phyloP scores from a whole-genome alignment of 768 basidiomycete genomes.

The Boletus sp. region DNA sequence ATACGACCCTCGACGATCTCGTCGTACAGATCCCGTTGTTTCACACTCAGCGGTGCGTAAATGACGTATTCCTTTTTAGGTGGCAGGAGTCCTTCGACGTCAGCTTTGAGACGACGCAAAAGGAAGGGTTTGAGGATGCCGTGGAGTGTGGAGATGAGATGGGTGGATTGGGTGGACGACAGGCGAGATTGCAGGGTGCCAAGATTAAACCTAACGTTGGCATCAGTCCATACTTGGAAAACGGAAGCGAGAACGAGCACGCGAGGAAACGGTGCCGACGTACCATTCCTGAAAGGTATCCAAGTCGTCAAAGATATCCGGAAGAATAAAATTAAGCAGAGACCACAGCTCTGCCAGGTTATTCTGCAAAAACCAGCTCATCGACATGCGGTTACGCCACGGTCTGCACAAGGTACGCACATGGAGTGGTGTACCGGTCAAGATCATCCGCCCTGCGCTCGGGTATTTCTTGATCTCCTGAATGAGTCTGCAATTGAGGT shows the following conservation, averaged over 20 bases:
- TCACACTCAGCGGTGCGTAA: constrained; percentile 80
- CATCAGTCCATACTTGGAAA: constrained; percentile 2
- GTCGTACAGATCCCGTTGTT: constrained; percentile 85
- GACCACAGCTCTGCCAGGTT: constrained; percentile 95
- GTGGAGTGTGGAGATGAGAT: constrained; percentile 77
- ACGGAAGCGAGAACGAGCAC: neutral
- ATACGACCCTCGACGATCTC: constrained; percentile 70
- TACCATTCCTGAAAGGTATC: constrained; percentile 90
- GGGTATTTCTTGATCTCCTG: constrained; percentile 84
- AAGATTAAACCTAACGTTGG: constrained; percentile 59
- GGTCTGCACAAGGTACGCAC: constrained; percentile 40
- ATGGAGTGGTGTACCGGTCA: constrained; percentile 96
- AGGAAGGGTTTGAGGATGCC: constrained; percentile 94
- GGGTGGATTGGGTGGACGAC: constrained; percentile 53
- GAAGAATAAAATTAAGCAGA: constrained; percentile 91
- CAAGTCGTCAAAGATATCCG: constrained; percentile 88
- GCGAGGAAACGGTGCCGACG: constrained; percentile 10
- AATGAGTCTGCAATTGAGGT: constrained; percentile 87
- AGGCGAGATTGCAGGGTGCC: constrained; percentile 58
- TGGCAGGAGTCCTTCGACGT: constrained; percentile 77
- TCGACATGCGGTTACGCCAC: neutral
- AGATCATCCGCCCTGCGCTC: constrained; percentile 83
- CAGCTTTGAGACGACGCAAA: constrained; percentile 84
- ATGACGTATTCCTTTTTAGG: constrained; percentile 94
- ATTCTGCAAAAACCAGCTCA: constrained; percentile 55